Evolutionary conservation across 2,329 filamentous ascomycete species (phyloP), one percentile per base, ranked within the genome.

Genomic region (Zymoseptoria pseudotritici): DNA sequence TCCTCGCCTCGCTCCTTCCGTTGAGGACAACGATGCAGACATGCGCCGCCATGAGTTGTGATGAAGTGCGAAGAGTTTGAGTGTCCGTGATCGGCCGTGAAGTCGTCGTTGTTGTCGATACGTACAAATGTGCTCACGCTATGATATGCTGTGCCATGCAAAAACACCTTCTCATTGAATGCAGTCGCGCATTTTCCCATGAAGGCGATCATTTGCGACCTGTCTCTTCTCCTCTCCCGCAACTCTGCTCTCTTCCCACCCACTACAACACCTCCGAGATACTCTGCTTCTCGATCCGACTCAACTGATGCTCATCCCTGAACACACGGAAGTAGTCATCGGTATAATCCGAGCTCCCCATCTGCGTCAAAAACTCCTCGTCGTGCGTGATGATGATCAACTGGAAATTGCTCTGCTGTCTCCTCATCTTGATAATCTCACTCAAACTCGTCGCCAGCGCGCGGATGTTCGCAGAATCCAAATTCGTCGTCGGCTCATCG

Each of bases 311-410:
- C 67, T 88, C 85, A 71, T 96, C 89, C 56, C 94, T 82, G 63
- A 83, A 88, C 10, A 99, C 89, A 4, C 91, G 85, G 76, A 89
- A 97, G 73, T 97, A 99, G 65, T 87, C 86, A 75, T 97, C 94
- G 65, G 88, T 90, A 72, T 96, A 97, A 67, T 99, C 93, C 22
- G 86, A 87, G 73, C 91, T 96, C 67, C 91, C 87, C 94, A 99
- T 99, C 71, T 91, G 86, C 58, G 88, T 83, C 71, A 99, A 72
- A 70, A 99, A 99, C 70, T 96, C 91, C 77, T 97, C 95, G 76
- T 99, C 94, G 80, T 99, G 94, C 4, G 94, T 99, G 74, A 99
- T 99, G 70, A 99, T 90, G 71, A 99, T 94, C 58, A 99, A 84
- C 79, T 99, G 95, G 76, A 99, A 97, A 74, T 99, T 99, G 58